Evolutionary conservation across 2,329 filamentous ascomycete genomes (phyloP), one percentile per base, ranked within the genome.

Genomic region (Apiospora rasikravindrae): DNA sequence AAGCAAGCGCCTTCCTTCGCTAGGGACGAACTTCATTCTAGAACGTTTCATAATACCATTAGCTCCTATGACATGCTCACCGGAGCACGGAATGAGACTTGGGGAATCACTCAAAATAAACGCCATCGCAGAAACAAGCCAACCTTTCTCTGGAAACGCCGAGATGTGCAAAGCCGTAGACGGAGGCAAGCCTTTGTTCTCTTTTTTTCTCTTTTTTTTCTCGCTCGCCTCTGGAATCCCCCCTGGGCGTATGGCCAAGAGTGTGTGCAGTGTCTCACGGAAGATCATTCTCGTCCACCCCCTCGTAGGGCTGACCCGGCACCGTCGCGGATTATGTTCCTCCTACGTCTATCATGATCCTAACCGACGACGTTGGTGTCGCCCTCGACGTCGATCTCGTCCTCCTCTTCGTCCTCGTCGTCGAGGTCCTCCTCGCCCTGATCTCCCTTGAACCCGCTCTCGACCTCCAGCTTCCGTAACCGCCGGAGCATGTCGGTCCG

Each of bases 401-500:
- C 87, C 11, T 89, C 89, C 2, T 90, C 88, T 0, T 88, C 88
- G 1, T 91, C 90, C 1, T 90, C 89, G 7, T 94, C 92, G 40
- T 92, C 91, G 1, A 89, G 86, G 66, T 88, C 87, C 5, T 88
- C 86, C 57, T 86, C 87, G 66, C 87, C 89, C 10, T 89, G 86
- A 71, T 91, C 90, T 26, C 94, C 92, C 77, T 93, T 90, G 79
- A 97, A 98, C 0, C 93, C 93, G 72, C 91, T 92, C 73, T 97
- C 93, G 19, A 98, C 88, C 74, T 91, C 90, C 76, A 92, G 87
- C 80, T 88, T 89, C 70, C 88, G 84, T 75, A 99, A 86, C 57
- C 95, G 88, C 70, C 90, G 88, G 77, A 94, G 92, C 92, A 98
- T 94, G 67, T 95, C 91, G 71, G 96, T 92, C 73, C 95, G 88